A percentile compares a stretch with the other conserved stretches of the same genome.
phyloP scores from a whole-genome alignment of 2,329 filamentous ascomycete species.

The Fusarium sp. region DNA sequence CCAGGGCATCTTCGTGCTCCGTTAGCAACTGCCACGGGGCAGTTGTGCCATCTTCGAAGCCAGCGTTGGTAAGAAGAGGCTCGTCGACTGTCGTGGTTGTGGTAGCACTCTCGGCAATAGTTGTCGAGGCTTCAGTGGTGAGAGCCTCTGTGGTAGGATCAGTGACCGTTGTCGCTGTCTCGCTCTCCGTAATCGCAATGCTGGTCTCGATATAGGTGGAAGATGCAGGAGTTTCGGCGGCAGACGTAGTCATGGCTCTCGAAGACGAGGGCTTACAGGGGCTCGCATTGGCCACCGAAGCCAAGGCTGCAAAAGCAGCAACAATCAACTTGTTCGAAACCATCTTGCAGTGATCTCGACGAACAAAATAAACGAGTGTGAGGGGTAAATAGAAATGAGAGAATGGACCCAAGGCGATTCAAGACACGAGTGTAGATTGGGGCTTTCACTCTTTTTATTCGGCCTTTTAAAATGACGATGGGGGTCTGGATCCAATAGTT shows the following conservation, averaged over 20 bases:
- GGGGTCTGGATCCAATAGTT: not conserved
- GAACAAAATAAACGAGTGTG: not conserved
- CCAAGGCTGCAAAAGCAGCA: not conserved
- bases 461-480: not conserved
- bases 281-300: not conserved
- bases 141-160: not conserved
- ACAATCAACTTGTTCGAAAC: not conserved
- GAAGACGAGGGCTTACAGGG: not conserved
- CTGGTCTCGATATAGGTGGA: not conserved
- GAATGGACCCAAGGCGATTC: not conserved
- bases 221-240: not conserved
- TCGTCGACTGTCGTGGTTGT: fast-evolving
- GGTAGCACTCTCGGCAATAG: not conserved
- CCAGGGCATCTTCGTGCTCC: fast-evolving
- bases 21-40: not conserved
- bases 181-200: not conserved
- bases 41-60: not conserved
- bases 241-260: not conserved
- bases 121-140: not conserved
- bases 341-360: not conserved
- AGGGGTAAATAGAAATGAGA: not conserved
- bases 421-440: not conserved
- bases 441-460: not conserved
- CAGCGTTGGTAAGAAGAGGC: not conserved
- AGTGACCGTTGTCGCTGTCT: not conserved